These are phyloP conservation scores for Curvularia lunata DNA, from an alignment of 2,329 filamentous ascomycete genomes.

Conservation along the genomic window DNA sequence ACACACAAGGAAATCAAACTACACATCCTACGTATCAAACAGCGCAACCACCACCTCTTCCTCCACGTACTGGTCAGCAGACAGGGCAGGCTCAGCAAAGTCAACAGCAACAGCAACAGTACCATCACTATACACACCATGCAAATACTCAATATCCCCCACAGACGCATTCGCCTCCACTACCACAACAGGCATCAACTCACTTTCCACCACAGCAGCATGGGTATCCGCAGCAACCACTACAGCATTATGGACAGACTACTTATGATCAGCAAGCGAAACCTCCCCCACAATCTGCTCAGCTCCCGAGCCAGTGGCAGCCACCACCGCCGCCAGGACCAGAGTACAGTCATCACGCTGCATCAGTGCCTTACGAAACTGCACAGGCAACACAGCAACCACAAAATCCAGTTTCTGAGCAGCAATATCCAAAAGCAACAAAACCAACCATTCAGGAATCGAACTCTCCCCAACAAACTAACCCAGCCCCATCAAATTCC, in stretches of 20 bases:
- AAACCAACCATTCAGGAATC: conserved; percentile 36
- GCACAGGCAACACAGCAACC: conserved; percentile 31
- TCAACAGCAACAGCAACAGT: conserved; percentile 23
- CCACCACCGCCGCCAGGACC: conserved; percentile 22
- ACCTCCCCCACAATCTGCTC: conserved; percentile 18
- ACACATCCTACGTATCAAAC: conserved; percentile 22
- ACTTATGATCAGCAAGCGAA: conserved; percentile 19
- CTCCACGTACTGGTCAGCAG: conserved; percentile 12
- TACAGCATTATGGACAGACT: conserved; percentile 9
- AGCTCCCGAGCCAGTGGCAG: conserved; percentile 32
- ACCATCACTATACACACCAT: conserved; percentile 14
- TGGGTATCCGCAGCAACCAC: conserved; percentile 21
- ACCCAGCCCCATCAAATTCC: conserved; percentile 33
- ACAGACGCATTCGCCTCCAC: conserved; percentile 8
- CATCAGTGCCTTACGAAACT: conserved; percentile 13
- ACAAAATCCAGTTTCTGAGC: conserved; percentile 25
- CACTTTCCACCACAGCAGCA: conserved; percentile 16
- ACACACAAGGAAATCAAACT: conserved; percentile 36
- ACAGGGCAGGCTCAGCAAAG: conserved; percentile 17
- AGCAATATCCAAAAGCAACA: conserved; percentile 25
- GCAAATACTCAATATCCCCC: conserved; percentile 21
- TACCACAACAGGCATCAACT: conserved; percentile 5
- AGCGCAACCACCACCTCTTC: conserved; percentile 18
- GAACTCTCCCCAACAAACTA: conserved; percentile 34
- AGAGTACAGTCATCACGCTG: conserved; percentile 17